Percentiles rank a stretch among this genome's conserved stretches.
phyloP scores from a whole-genome alignment of 495 filamentous ascomycete genomes.

The Podospora appendiculata region DNA sequence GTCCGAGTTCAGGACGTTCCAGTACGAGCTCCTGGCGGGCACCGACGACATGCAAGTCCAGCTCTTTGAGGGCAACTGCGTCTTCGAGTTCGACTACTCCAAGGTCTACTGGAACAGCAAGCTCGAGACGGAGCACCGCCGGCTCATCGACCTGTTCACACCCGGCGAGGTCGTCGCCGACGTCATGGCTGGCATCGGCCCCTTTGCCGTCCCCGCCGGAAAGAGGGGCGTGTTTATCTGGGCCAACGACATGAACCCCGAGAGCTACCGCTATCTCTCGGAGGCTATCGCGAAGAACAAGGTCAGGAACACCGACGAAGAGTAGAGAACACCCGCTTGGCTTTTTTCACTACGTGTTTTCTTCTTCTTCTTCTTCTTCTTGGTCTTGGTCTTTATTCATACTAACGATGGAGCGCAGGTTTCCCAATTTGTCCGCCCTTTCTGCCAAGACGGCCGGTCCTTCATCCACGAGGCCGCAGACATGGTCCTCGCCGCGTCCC shows the following conservation, averaged over 20 bases:
- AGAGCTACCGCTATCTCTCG: conserved; percentile 63
- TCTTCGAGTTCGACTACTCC: conserved; percentile 64
- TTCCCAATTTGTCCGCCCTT: conserved; percentile 61
- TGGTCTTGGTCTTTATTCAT: not conserved
- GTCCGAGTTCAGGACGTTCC: conserved; percentile 86
- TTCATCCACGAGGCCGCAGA: conserved; percentile 69
- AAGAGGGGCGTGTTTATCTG: conserved; percentile 88
- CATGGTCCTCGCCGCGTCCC: conserved; percentile 47
- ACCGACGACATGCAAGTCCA: conserved; percentile 72
- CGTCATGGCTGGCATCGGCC: conserved; percentile 96
- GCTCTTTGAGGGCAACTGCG: conserved; percentile 54
- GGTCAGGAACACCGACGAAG: conserved; percentile 26
- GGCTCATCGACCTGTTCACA: conserved; percentile 69
- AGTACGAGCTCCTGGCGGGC: conserved; percentile 84
- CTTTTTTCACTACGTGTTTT: not conserved
- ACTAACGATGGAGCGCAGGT: conserved; percentile 42
- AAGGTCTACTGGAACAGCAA: conserved; percentile 98
- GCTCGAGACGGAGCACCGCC: conserved; percentile 77
- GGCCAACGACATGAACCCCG: conserved; percentile 96
- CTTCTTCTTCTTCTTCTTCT: not conserved
- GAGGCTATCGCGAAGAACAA: conserved; percentile 72
- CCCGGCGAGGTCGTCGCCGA: conserved; percentile 87
- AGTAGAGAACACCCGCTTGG: too few species aligned
- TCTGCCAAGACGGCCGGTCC: conserved; percentile 67
- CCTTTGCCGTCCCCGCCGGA: conserved; percentile 88